Evolutionary conservation across 2,329 filamentous ascomycete species (phyloP), one percentile per base, ranked within the genome.

Genomic region (Teratosphaeriaceae sp.): DNA sequence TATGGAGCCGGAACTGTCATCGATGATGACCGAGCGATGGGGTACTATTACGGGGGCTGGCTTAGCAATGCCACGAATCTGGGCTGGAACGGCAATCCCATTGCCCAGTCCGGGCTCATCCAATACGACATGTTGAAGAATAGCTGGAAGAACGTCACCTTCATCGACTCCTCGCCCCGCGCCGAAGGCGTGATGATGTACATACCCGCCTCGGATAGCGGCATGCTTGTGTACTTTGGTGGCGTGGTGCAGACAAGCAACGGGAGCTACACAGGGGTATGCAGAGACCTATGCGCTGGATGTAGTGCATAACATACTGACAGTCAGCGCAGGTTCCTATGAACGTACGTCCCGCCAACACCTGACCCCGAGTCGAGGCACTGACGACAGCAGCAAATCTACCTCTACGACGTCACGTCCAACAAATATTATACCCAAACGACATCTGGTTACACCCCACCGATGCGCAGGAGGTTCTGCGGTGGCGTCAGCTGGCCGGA

Each of bases 21-120:
- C 2, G 68, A 79, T 8, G 68, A 78, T 3, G 67, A 71, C 27
- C 66, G 71, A 2, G 79, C 75, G 9, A 65, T 75, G 44, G 78
- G 73, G 1, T 84, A 75, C 54, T 80, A 81, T 55, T 75, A 78
- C 48, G 80, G 80, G 33, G 80, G 80, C 30, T 83, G 75, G 72
- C 64, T 76, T 44, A 79, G 72, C 51, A 76, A 76, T 49, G 59
- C 60, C 35, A 77, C 76, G 1, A 65, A 70, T 1, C 63, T 71
- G 0, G 68, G 67, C 7, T 82, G 76, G 77, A 59, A 57, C 13
- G 71, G 70, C 1, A 57, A 65, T 6, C 65, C 68, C 1, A 55
- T 72, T 23, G 74, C 74, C 11, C 74, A 72, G 1, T 69, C 68
- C 16, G 69, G 67, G n/a, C 55, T 83, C 34, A 58, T 82, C 18